Evolutionary conservation across 257 asterid species (phyloP).

Genomic region (Scutellaria galericulata): DNA sequence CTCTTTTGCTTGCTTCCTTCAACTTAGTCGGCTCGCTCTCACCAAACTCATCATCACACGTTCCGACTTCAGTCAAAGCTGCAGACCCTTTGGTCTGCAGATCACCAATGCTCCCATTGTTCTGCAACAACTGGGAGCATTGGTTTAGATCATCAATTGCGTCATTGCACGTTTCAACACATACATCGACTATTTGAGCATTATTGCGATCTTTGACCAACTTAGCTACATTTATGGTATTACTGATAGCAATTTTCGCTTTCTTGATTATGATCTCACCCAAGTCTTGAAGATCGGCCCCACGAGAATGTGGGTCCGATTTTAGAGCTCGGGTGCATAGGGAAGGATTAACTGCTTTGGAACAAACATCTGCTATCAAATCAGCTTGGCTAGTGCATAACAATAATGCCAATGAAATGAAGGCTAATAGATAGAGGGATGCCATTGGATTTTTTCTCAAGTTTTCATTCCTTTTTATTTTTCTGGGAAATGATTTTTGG

Average conservation of each 20-base stretch:
- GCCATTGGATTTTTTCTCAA: conserved; percentile 19
- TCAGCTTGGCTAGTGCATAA: conserved; percentile 29
- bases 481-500: too few relatives aligned
- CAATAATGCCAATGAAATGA: conserved; percentile 13
- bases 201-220: not conserved
- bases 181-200: not conserved
- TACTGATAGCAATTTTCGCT: not conserved
- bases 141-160: conserved; percentile 21
- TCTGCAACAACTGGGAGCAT: conserved; percentile 13
- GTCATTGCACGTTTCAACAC: conserved; percentile 35
- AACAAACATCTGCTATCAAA: conserved; percentile 27
- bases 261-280: conserved; percentile 26
- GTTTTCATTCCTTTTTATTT: too few relatives aligned
- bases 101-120: not conserved
- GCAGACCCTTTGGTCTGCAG: conserved; percentile 30
- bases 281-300: conserved; percentile 34
- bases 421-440: conserved; percentile 12
- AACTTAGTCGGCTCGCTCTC: conserved; percentile 37
- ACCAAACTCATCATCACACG: conserved; percentile 41
- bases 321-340: conserved; percentile 5
- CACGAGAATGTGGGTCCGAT: conserved; percentile 32
- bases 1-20: conserved; percentile 1
- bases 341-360: conserved; percentile 18
- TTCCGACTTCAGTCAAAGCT: conserved; percentile 33
- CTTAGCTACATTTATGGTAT: not conserved